phyloP scores from a whole-genome alignment of 2,329 filamentous ascomycete genomes.

The Hypoxylon rubiginosum region DNA sequence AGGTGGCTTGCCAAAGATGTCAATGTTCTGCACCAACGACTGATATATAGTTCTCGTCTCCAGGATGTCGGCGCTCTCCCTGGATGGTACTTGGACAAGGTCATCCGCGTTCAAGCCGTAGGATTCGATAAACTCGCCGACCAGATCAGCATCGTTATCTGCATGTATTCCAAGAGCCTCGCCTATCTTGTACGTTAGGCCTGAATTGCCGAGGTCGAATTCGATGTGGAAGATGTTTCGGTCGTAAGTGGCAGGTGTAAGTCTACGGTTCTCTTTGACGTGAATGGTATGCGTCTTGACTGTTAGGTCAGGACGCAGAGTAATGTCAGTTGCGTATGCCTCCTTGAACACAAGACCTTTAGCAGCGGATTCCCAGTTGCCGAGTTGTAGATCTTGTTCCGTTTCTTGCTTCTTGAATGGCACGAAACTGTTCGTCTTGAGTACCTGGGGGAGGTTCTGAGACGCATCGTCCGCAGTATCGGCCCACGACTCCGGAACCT shows the following conservation, averaged over 20 bases:
- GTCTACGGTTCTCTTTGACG: constrained; percentile 94
- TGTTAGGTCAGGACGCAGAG: constrained; percentile 85
- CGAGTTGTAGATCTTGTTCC: constrained; percentile 75
- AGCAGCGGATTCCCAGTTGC: constrained; percentile 85
- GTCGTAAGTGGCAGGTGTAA: constrained; percentile 90
- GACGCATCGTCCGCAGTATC: constrained; percentile 72
- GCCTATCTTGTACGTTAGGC: constrained; percentile 95
- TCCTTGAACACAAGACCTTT: constrained; percentile 95
- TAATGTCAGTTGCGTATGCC: constrained; percentile 80
- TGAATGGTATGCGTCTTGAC: constrained; percentile 89
- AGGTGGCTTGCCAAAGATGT: constrained; percentile 95
- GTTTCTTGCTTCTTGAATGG: constrained; percentile 81
- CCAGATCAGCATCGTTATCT: constrained; percentile 86
- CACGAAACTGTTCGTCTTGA: constrained; percentile 85
- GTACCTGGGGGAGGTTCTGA: constrained; percentile 69
- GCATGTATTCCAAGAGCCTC: constrained; percentile 97
- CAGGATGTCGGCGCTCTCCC: constrained; percentile 78
- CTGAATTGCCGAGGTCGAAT: constrained; percentile 92
- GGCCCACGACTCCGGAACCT: constrained; percentile 85
- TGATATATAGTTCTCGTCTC: constrained; percentile 96
- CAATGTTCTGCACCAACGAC: constrained; percentile 89
- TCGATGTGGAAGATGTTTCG: constrained; percentile 99
- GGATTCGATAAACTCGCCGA: constrained; percentile 87
- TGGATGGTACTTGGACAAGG: constrained; percentile 90
- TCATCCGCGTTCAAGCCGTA: constrained; percentile 88